Evolutionary conservation across 345 rosid species (phyloP).

Genomic region (Dimocarpus longan): DNA sequence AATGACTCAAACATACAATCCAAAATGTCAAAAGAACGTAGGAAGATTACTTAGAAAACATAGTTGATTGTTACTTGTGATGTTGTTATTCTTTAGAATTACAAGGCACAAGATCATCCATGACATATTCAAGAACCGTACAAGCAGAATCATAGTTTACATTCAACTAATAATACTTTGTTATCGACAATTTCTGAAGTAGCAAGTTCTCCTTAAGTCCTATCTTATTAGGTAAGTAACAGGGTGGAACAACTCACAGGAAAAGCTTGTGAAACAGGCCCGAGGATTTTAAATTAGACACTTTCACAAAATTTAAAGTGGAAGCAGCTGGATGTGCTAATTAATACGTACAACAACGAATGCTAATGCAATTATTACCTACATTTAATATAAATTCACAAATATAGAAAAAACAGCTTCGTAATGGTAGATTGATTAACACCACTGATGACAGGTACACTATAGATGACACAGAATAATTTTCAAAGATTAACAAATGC

Average conservation of each 20-base stretch:
- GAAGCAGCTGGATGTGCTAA: background rate
- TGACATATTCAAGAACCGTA: background rate
- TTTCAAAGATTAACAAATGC: no score
- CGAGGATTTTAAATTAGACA: no score
- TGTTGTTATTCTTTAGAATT: background rate
- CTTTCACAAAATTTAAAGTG: background rate
- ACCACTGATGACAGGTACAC: background rate
- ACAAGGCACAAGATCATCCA: background rate
- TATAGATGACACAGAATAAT: background rate
- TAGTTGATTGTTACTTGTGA: background rate
- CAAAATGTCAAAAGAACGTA: background rate
- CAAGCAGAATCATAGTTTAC: background rate
- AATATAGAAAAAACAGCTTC: background rate
- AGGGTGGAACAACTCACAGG: background rate
- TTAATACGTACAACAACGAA: background rate
- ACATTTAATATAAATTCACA: background rate
- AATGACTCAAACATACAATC: background rate
- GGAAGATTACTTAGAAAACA: background rate
- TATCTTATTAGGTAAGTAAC: background rate
- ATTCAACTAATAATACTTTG: background rate
- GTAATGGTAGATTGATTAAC: background rate
- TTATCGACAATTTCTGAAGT: background rate
- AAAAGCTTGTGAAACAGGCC: background rate
- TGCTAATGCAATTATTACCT: background rate
- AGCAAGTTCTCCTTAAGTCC: background rate